Evolutionary conservation across 2,329 filamentous ascomycete genomes (phyloP).

Genomic region (Fonsecaea nubica): DNA sequence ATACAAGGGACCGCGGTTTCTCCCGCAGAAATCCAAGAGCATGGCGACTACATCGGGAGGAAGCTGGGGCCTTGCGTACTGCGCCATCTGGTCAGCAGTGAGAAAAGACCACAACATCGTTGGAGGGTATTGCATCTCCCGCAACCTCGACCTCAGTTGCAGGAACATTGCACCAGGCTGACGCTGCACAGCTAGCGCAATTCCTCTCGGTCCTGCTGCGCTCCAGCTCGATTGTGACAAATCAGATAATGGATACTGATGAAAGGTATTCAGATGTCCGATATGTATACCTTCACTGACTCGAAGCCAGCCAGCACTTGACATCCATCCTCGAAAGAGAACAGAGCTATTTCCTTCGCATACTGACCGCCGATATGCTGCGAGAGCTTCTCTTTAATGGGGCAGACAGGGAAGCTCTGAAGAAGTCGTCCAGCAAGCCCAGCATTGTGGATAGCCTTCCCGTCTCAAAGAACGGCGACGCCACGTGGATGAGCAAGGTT

Average conservation of each 20-base stretch:
- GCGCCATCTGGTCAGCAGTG: conserved; percentile 22
- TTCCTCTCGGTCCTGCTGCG: conserved; percentile 26
- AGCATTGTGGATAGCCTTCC: conserved; percentile 21
- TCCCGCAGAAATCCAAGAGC: conserved; percentile 3
- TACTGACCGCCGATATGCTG: conserved; percentile 36
- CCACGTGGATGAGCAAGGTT: conserved; percentile 26
- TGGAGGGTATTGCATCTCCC: conserved; percentile 19
- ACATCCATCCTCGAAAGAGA: conserved; percentile 17
- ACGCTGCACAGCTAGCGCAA: conserved; percentile 22
- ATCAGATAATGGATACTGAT: conserved; percentile 2
- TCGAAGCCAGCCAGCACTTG: conserved; percentile 14
- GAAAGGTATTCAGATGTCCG: conserved; percentile 14
- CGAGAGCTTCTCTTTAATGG: conserved; percentile 28
- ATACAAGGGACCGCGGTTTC: conserved; percentile 9
- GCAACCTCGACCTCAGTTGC: neutral
- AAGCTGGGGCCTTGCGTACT: conserved; percentile 21
- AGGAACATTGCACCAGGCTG: neutral
- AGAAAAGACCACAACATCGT: conserved; percentile 17
- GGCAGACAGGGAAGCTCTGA: conserved; percentile 15
- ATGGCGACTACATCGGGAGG: conserved; percentile 22
- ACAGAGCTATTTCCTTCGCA: conserved; percentile 26
- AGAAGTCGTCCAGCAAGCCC: neutral
- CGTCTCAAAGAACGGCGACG: conserved; percentile 9
- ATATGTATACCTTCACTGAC: conserved; percentile 14
- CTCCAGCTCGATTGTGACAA: conserved; percentile 3